Evolutionary conservation across 257 asterid genomes (phyloP), one percentile per base, ranked within the genome.

Genomic region (Penstemon davidsonii): DNA sequence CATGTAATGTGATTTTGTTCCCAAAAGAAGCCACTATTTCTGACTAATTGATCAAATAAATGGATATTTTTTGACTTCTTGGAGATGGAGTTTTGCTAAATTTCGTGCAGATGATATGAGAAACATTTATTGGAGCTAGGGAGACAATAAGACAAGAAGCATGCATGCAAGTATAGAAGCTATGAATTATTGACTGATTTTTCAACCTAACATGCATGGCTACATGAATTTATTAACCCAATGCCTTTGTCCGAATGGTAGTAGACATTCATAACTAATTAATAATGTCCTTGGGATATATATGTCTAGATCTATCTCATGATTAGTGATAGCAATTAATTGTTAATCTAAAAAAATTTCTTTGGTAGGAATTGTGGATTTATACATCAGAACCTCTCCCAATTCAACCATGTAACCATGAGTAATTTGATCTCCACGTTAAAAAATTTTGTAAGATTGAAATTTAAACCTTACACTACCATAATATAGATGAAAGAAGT

Each of bases 71-170:
- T 6, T 49, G 54, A 8, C 54, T 49, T 49, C 13, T 84, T 83
- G 84, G 84, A 59, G 70, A 59, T 84, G 87, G 90, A 78, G 78
- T 75, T 81, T 84, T 81, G 82, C 74, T 71, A 72, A 39, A 38
- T 36, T 76, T 39, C 13, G 18, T 15, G 18, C 18, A 15, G 18
- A 15, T 75, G 56, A 69, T 38, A 43, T 13, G 54, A 40, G 60
- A 65, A 54, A 62, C 54, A 42, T 50, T 41, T 8, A 15, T 38
- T 9, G 36, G 43, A 41, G 60, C 33, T 25, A 25, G 33, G 33
- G 33, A 25, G 33, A 25, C 33, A 51, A 66, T 69, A 72, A 67
- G 76, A 75, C 79, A 71, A 50, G 67, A 49, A 46, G 41, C 40
- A 13, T 63, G 69, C 70, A 72, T 71, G 68, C 67, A 50, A 46